These are phyloP conservation scores for Jamesozyma lodderae DNA, from an alignment of 805 yeast species.

Conservation along the genomic window DNA sequence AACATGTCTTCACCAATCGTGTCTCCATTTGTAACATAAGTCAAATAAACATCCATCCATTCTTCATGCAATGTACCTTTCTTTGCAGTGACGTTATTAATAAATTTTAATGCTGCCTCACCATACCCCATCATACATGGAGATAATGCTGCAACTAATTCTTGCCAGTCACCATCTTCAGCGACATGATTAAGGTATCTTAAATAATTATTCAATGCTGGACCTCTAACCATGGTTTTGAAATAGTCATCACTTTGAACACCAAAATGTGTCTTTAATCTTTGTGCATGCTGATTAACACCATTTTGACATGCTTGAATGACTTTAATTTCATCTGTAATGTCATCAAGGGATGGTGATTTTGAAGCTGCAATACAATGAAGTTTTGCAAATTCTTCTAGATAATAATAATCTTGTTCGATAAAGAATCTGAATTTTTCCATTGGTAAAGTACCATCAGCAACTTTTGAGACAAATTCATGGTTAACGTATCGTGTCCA, in stretches of 20 bases:
- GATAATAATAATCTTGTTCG: slow-evolving; percentile 56
- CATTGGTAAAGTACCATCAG: slow-evolving; percentile 41
- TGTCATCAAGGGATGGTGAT: slow-evolving; percentile 45
- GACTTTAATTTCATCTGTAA: slow-evolving; percentile 41
- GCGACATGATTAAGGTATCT: slow-evolving; percentile 50
- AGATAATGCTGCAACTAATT: slow-evolving; percentile 56
- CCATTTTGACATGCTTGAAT: slow-evolving; percentile 48
- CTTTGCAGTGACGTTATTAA: slow-evolving; percentile 25
- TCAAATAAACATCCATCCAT: slow-evolving; percentile 56
- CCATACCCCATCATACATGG: slow-evolving; percentile 72
- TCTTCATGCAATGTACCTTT: slow-evolving; percentile 25
- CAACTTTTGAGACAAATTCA: slow-evolving; percentile 49
- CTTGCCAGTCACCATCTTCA: slow-evolving; percentile 47
- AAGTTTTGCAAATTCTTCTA: slow-evolving; percentile 55
- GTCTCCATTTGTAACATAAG: not conserved
- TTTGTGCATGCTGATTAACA: slow-evolving; percentile 45
- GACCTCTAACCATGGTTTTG: slow-evolving; percentile 38
- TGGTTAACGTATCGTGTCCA: slow-evolving; percentile 58
- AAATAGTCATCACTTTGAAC: slow-evolving; percentile 39
- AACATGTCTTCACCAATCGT: not conserved
- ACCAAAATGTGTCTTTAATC: slow-evolving; percentile 34
- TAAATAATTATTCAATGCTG: slow-evolving; percentile 53
- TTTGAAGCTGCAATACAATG: slow-evolving; percentile 55
- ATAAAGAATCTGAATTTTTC: slow-evolving; percentile 43
- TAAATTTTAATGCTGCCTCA: slow-evolving; percentile 39